Percentiles rank a stretch among this genome's conserved stretches.
Evolutionary conservation across 139 green algal species (phyloP).

Genomic region (Spirogloea muscicola): DNA sequence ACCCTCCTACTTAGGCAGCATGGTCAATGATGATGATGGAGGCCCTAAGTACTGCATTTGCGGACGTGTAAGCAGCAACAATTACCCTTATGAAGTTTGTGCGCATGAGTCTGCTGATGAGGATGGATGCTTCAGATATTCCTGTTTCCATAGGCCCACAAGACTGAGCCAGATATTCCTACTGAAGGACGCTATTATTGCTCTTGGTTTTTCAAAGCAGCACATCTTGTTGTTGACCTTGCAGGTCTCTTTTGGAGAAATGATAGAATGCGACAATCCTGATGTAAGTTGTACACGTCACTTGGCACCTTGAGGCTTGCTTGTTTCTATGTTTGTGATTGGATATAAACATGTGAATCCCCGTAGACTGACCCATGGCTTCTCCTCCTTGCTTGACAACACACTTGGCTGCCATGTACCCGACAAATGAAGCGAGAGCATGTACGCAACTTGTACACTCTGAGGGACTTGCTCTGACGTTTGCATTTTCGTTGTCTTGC

Average conservation of each 20-base stretch:
- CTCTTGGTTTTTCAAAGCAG: too few species aligned
- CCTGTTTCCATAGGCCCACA: too few species aligned
- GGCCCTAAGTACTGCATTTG: slow-evolving; percentile 1
- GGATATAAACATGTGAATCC: too few species aligned
- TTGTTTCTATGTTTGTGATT: background rate
- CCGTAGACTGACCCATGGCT: too few species aligned
- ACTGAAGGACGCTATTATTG: too few species aligned
- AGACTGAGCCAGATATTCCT: too few species aligned
- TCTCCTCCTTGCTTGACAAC: background rate
- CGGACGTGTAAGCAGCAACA: background rate
- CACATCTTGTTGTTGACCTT: background rate
- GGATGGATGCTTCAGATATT: background rate
- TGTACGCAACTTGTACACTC: background rate
- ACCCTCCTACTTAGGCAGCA: background rate
- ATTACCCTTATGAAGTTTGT: background rate
- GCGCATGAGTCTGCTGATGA: background rate
- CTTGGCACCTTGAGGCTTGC: background rate
- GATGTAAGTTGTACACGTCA: slow-evolving; percentile 11
- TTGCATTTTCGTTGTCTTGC: slow-evolving; percentile 4
- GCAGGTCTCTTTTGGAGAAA: slow-evolving; percentile 35
- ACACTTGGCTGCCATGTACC: background rate
- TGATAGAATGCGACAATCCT: slow-evolving; percentile 29
- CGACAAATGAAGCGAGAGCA: background rate
- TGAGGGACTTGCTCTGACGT: too few species aligned
- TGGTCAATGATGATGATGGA: background rate